Base-by-base conservation (phyloP, 2,329 filamentous ascomycete species). In the Nannizzia gypsea region DNA sequence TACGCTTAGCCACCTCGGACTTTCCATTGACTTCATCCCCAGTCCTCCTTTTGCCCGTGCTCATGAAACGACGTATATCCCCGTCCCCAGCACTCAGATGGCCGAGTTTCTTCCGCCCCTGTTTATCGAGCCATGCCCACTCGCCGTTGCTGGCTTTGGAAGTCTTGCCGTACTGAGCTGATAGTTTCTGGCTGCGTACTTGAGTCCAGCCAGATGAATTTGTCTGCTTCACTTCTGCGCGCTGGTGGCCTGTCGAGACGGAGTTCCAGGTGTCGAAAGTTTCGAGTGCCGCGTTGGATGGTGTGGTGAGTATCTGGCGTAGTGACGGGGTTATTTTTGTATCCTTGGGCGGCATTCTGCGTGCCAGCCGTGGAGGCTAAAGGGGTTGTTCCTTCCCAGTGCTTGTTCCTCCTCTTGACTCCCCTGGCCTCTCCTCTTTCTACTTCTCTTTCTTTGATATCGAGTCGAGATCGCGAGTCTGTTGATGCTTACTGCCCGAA, bases 1-100 rank as follows among this genome's bases (percentile, higher is more conserved):
- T n/a, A 15, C 48, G 48, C 48, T 34, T 54, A 3, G 26, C 15
- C 11, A 54, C 6, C 15, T 31, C 48, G 6, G 31, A 36, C 31
- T 36, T 36, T 36, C 31, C 31, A 36, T 13, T 13, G 31, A 36
- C 31, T 36, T 56, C 54, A 24, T 22, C 42, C n/a, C 5, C 50
- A 36, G 22, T 13, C 11, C 73, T 66, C 65, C 74, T 76, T 64
- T 72, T 71, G n/a, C 71, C 74, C 31, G 31, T 36, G 1, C 69
- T 71, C 69, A 79, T 75, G 64, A 81, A 73, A 9, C 73, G 74
- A 60, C 77, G 74, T 57, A 78, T 77, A 71, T 58, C 56, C 46
- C 56, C 38, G 20, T 48, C 48, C 40, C 42, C 42, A 46, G 20
- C 40, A 44, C 34, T 48, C n/a, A 31, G 31, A 34, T 6, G 38